phyloP scores from a whole-genome alignment of 257 asterid genomes.

The Solanum dulcamara region DNA sequence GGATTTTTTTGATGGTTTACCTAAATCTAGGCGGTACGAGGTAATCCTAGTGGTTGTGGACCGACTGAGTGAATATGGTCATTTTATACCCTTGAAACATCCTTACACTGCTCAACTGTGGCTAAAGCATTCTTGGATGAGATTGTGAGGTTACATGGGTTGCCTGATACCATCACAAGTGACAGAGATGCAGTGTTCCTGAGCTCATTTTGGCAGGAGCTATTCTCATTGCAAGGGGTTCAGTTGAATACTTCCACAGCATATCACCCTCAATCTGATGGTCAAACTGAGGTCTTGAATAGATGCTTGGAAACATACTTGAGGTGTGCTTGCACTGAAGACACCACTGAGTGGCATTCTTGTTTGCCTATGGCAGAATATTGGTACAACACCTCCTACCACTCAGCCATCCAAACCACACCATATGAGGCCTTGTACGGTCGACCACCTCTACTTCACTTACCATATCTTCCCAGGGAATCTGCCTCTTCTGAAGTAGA shows the following conservation, averaged over 20 bases:
- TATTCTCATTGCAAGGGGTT: too few relatives aligned
- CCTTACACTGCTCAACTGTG: too few relatives aligned
- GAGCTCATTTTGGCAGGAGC: too few relatives aligned
- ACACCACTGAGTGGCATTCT: neutral
- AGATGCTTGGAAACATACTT: neutral
- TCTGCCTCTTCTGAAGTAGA: neutral
- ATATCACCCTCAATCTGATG: neutral
- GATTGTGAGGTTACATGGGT: too few relatives aligned
- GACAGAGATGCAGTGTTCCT: neutral
- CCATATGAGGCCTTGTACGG: neutral
- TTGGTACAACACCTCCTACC: neutral
- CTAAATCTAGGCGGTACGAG: too few relatives aligned
- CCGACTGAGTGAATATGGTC: too few relatives aligned
- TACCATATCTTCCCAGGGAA: neutral
- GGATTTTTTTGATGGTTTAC: too few relatives aligned
- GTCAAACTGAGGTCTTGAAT: neutral
- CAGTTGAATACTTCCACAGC: neutral
- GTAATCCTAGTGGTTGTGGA: too few relatives aligned
- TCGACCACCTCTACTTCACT: neutral
- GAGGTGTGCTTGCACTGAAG: neutral
- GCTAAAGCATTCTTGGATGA: too few relatives aligned
- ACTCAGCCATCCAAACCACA: neutral
- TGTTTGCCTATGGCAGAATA: neutral
- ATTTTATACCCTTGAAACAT: too few relatives aligned
- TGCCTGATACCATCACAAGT: neutral